Conservation (phyloP, 1,139 yeast genomes). For the Lodderomyces margitis region DNA sequence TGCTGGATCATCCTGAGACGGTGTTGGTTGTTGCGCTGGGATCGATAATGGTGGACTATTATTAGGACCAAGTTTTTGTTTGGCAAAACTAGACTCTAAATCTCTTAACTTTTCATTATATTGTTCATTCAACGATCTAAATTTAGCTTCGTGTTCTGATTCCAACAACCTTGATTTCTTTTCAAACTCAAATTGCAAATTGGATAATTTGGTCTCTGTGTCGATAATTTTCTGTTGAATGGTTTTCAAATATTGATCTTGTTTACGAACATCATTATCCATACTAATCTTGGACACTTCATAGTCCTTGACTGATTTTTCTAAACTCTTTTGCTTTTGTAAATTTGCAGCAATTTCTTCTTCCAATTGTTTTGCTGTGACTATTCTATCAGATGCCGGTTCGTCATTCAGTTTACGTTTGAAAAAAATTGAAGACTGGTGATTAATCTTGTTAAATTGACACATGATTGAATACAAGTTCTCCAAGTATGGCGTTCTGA, state of each 20-base stretch:
- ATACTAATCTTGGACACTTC: slow-evolving; percentile 21
- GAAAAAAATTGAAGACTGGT: slow-evolving; percentile 34
- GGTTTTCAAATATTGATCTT: slow-evolving; percentile 10
- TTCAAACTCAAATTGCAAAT: slow-evolving; percentile 13
- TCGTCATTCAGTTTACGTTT: slow-evolving; percentile 19
- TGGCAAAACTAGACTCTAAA: slow-evolving; percentile 9
- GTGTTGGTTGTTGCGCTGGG: slow-evolving; percentile 15
- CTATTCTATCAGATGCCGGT: slow-evolving; percentile 1
- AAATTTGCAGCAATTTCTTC: slow-evolving; percentile 22
- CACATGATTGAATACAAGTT: slow-evolving; percentile 78
- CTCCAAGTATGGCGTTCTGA: slow-evolving; percentile 87
- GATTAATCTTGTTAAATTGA: slow-evolving; percentile 57
- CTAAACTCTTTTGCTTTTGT: slow-evolving; percentile 21
- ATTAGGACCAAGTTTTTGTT: slow-evolving; percentile 5
- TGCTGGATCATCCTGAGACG: slow-evolving; percentile 7
- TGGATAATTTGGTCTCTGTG: slow-evolving; percentile 11
- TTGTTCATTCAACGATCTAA: slow-evolving; percentile 12
- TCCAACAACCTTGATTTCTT: slow-evolving; percentile 10
- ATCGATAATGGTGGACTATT: slow-evolving; percentile 12
- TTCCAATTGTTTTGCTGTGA: slow-evolving; percentile 11
- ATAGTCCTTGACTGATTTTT: slow-evolving; percentile 22
- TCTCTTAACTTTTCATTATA: slow-evolving; percentile 11
- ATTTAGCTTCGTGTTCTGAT: slow-evolving; percentile 13
- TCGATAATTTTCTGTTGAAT: slow-evolving; percentile 12
- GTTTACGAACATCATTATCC: slow-evolving; percentile 19